Base-by-base conservation (phyloP, 768 basidiomycete genomes). In the Hericium rajendrae region DNA sequence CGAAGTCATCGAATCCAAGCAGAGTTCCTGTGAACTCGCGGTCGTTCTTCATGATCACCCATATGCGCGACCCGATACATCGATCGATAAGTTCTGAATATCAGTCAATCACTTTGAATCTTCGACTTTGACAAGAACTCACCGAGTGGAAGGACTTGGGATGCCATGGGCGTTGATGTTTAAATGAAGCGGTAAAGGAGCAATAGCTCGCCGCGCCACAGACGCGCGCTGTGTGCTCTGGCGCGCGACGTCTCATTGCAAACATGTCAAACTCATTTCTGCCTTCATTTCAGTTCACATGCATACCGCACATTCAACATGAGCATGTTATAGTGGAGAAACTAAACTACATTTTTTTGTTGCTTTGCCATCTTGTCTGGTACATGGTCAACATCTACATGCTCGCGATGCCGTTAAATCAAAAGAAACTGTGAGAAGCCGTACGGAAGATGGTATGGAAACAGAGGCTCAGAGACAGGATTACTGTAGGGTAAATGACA, bases 21-120 rank as follows among this genome's bases (percentile, higher is more conserved):
- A 99, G 77, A 2, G 85, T 97, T 11, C 95, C 95, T 22, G 89
- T 91, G 73, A 97, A 99, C 74, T 99, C 95, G 49, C 93, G 86
- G 60, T 99, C 94, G 64, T 80, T 86, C 76, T 97, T 98, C 92
- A 97, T 97, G 70, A 98, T 84, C 65, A 98, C 95, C 91, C 93
- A 97, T 68, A 98, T 94, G 51, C 84, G 83, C 38, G 93, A 95
- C 57, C 95, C 95, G 69, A 97, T 98, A 69, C 95, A 97, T 69
- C 90, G 82, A 71, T 99, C 95, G 66, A 99, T 95, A 48, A 99
- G 79, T 71, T 98, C 95, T 94, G 62, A 54, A 32, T 48, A 58
- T 22, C 53, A 8, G 2, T 32, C 32, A 32, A 8, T 32, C 32
- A 32, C 9, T 32, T 32, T 32, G 6, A 2, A 6, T 10, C 32